Base-by-base conservation (phyloP, 2,329 filamentous ascomycete species). In the Juglanconis oblonga region DNA sequence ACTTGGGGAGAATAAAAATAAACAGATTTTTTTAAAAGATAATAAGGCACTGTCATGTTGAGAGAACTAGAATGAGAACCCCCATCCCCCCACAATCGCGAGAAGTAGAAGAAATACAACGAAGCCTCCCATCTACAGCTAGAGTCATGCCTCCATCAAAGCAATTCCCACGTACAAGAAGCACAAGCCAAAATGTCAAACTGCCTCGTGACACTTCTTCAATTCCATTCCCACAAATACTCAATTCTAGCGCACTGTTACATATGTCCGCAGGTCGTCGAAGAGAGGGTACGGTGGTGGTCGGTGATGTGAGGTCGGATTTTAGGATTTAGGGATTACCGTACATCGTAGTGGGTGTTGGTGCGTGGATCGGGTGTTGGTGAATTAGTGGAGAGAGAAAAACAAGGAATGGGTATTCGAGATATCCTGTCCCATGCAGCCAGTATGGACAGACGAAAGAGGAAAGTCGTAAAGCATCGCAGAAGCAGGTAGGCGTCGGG, bases 401-500 rank as follows among this genome's bases (percentile, higher is more conserved):
- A 53, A 47, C 40, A 36, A 57, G 50, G 48, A 57, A 51, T 55
- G 61, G 61, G 61, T 63, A 63, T 63, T 63, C 42, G 59, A 54
- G 61, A 58, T 50, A 63, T 63, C 55, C 58, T 63, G 52, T 57
- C 55, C 54, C 54, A 38, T 47, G 51, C 58, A 29, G 35, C n/a
- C 29, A 47, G 51, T 47, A 52, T 49, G 52, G 58, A 60, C 58
- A 63, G 55, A 29, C 35, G 24, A 24, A 35, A 52, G 52, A 61
- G 49, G 57, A 47, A 58, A 63, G 57, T 48, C 52, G 55, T 63
- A 58, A 40, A 61, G 56, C 57, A 58, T 63, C 61, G 54, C 55
- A 38, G 38, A 61, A 50, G 29, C n/a, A 49, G 40, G 31, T 48
- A 45, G 62, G 56, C 59, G 65, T 66, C 62, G 63, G 64, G 62